Base-by-base conservation (phyloP, 805 yeast species). In the Saccharomycopsis javanensis region DNA sequence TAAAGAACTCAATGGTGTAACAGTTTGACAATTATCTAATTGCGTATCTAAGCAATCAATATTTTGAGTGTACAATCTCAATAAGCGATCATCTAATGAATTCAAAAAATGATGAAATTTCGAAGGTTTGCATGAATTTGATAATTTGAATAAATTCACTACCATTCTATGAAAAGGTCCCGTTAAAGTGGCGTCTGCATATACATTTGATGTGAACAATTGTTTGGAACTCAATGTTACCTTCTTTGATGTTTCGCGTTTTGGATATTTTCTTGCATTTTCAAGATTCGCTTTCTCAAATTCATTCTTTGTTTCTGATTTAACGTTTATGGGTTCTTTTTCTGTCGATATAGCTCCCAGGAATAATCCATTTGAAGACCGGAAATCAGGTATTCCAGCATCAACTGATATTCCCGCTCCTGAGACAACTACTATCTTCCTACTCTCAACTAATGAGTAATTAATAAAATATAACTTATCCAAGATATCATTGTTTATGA, bases 321-420 rank as follows among this genome's bases (percentile, higher is more conserved):
- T 53, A 2, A 38, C 7, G 10, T 52, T 52, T 18, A 31, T 27
- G 0, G 78, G 72, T 42, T 71, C 67, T 20, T 34, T 50, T 30
- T 55, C 45, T 10, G 70, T 65, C 0, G 66, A 62, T 46, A 73
- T 72, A 42, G 81, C 68, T 13, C 80, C 79, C 56, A 80, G 79
- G 66, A 90, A 88, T 52, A 90, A 75, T 1, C 96, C 96, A 59
- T 82, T 73, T 0, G 88, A 79, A 6, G 95, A 86, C 66, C 97
- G 72, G 66, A 89, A 86, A 64, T 86, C 94, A 3, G 96, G 96
- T 42, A 89, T 90, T 4, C 97, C 97, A 0, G 96, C 88, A 30
- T 86, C 85, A 55, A 91, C 94, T 11, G 96, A 88, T 18, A 88
- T 80, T 2, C 97, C 97, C 16, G 97, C 97, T 10, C 97, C 97